Base-by-base conservation (phyloP, 805 yeast genomes). In the Saturnispora zaruensis region DNA sequence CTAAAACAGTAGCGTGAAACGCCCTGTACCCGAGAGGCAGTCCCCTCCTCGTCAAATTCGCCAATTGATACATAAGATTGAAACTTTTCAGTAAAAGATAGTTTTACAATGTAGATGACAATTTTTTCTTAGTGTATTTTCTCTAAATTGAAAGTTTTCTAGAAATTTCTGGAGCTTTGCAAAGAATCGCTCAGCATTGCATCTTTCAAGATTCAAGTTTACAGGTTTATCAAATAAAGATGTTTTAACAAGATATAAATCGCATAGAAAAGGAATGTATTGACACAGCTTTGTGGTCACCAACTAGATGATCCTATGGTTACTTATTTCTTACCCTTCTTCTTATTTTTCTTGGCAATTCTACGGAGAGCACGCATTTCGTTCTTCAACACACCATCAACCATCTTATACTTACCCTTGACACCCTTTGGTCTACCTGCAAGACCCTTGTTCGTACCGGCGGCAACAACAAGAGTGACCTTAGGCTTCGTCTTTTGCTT, bases 341-440 rank as follows among this genome's bases (percentile, higher is more conserved):
- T 84, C 70, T 79, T 85, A 62, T 83, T 75, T 73, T 87, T 88
- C 77, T 90, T 93, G 24, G 88, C 85, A 57, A 90, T 87, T 66
- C 98, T 82, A 63, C 78, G 82, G 63, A 91, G 73, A 13, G 98
- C 96, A 58, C 99, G 76, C 75, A 85, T 90, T 71, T 93, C 99
- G 67, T 93, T 93, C 86, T 93, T 93, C 84, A 88, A 74, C 20
- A 83, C 87, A 75, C 98, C 98, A 70, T 93, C 99, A 59, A 93
- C 98, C 99, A 93, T 93, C 83, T 87, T 93, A 73, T 93, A 93
- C 66, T 87, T 89, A 70, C 99, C 99, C 68, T 82, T 88, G 58
- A 93, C 81, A 66, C 99, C 99, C 71, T 80, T 84, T 40, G 99
- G 99, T 73, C 99, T 84, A 50, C 99, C 99, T 58, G 86, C 74